Evolutionary conservation across 108 stramenopile genomes (phyloP).

Genomic region (Nannochloropsis salina): DNA sequence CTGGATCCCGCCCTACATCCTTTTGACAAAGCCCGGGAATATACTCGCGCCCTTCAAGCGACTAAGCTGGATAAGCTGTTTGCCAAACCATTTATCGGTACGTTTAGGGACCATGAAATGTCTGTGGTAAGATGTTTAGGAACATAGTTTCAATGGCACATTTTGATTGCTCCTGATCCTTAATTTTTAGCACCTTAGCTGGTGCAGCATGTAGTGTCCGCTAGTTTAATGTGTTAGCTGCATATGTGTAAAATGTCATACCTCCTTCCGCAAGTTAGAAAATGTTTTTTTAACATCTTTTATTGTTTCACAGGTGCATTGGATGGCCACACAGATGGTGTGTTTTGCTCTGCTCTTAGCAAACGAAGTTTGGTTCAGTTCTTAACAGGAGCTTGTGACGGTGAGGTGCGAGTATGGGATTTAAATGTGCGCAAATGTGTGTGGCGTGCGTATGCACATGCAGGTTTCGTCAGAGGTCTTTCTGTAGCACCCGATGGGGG

Average conservation of each 20-base stretch:
- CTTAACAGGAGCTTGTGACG: constrained; percentile 81
- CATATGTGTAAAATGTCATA: too few species aligned
- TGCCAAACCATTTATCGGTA: constrained; percentile 73
- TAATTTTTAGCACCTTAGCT: too few species aligned
- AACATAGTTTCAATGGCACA: too few species aligned
- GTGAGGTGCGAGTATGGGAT: constrained; percentile 89
- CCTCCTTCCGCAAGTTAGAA: not conserved
- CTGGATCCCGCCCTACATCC: constrained; percentile 55
- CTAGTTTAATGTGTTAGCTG: too few species aligned
- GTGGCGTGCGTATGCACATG: constrained; percentile 62
- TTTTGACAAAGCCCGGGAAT: constrained; percentile 64
- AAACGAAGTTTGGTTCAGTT: constrained; percentile 71
- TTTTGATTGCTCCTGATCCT: too few species aligned
- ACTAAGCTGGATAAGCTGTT: constrained; percentile 98
- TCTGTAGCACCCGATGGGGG: constrained; percentile 63
- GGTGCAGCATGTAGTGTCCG: too few species aligned
- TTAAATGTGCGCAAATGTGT: constrained; percentile 68
- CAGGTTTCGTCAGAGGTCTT: constrained; percentile 56
- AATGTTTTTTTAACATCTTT: not conserved
- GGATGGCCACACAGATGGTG: constrained; percentile 88
- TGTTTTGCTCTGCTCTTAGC: constrained; percentile 67
- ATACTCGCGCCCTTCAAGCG: constrained; percentile 80
- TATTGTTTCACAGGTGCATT: constrained; percentile 54
- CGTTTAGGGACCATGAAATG: not conserved
- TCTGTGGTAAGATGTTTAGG: too few species aligned